Conservation (phyloP, 306 rosid genomes). For the Cicer pinnatifidum region DNA sequence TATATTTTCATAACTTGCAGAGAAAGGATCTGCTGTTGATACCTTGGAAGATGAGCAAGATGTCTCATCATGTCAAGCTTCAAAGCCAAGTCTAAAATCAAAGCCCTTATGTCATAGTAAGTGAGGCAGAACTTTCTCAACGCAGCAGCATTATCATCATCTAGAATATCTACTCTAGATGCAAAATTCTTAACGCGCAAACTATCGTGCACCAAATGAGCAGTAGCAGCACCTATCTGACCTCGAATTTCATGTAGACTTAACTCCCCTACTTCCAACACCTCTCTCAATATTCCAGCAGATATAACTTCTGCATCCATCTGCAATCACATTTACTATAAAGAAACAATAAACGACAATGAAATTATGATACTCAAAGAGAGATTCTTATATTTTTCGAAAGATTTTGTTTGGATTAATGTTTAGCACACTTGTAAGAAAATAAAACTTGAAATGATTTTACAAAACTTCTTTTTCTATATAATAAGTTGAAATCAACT, state of each 20-base stretch:
- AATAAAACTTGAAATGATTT: background rate
- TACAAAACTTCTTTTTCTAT: background rate
- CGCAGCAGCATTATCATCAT: conserved; percentile 74
- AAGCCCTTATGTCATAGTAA: conserved; percentile 81
- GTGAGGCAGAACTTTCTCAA: conserved; percentile 80
- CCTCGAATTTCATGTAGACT: conserved; percentile 55
- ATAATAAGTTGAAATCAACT: background rate
- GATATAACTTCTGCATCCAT: conserved; percentile 96
- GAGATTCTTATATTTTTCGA: background rate
- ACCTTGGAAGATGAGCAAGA: conserved; percentile 69
- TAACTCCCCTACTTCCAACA: conserved; percentile 58
- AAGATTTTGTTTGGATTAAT: background rate
- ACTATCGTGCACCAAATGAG: conserved; percentile 76
- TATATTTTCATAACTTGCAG: conserved; percentile 75
- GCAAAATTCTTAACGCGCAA: conserved; percentile 65
- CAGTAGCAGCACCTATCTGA: conserved; percentile 69
- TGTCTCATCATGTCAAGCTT: conserved; percentile 84
- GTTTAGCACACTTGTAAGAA: background rate
- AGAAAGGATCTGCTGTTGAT: conserved; percentile 75
- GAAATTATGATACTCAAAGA: conserved; percentile 22
- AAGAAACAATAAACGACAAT: conserved; percentile 46
- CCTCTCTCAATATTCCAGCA: conserved; percentile 74
- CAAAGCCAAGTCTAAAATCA: conserved; percentile 72
- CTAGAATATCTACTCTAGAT: conserved; percentile 59
- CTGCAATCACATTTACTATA: conserved; percentile 55